A percentile compares a stretch with the other conserved stretches of the same genome.
Evolutionary conservation across 2,329 filamentous ascomycete species (phyloP).

Genomic region (Sordariomycetes sp.): DNA sequence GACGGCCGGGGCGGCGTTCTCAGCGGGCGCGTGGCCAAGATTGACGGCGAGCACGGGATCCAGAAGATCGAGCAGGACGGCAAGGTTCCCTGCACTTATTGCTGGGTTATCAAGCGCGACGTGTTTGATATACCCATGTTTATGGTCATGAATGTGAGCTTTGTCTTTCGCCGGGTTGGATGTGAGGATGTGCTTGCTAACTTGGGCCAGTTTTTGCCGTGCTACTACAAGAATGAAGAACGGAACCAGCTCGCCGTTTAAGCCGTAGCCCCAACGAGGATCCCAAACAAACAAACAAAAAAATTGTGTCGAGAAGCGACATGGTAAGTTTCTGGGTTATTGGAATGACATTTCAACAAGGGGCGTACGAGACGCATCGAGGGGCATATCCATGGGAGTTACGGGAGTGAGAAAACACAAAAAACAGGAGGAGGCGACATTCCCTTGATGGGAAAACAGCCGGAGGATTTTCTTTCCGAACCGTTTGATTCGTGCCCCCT

Average conservation of each 20-base stretch:
- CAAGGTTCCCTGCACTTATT: slow-evolving; percentile 89
- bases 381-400: not conserved
- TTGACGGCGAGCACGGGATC: slow-evolving; percentile 66
- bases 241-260: slow-evolving; percentile 41
- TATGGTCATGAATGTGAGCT: slow-evolving; percentile 92
- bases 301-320: not conserved
- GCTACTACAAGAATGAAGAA: slow-evolving; percentile 45
- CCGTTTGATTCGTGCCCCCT: not conserved
- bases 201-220: slow-evolving; percentile 38
- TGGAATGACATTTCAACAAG: not conserved
- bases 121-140: slow-evolving; percentile 98
- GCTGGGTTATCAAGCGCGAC: slow-evolving; percentile 93
- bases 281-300: not conserved
- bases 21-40: slow-evolving; percentile 46
- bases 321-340: not conserved
- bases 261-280: not conserved
- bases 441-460: not conserved
- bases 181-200: slow-evolving; percentile 1
- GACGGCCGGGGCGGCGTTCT: slow-evolving; percentile 34
- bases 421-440: not conserved
- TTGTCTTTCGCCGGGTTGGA: not conserved
- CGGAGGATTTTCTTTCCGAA: not conserved
- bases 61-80: slow-evolving; percentile 74
- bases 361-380: not conserved
- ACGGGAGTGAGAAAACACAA: not conserved